These are phyloP conservation scores for Xylaria longipes DNA, from an alignment of 495 filamentous ascomycete genomes.

Conservation along the genomic window DNA sequence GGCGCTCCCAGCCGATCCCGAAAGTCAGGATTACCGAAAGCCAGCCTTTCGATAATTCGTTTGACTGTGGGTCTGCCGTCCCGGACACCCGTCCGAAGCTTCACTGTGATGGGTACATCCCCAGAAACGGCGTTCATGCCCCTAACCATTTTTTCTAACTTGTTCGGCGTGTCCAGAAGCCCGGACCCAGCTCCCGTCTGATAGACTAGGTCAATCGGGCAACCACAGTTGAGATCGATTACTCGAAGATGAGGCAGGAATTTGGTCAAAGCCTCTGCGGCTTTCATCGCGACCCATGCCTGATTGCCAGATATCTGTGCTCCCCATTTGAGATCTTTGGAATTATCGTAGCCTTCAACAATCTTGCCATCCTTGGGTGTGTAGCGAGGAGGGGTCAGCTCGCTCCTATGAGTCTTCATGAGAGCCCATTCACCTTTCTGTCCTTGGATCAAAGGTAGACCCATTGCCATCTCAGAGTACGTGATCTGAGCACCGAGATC, in stretches of 20 bases:
- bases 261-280: conserved; percentile 77
- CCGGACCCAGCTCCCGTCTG: conserved; percentile 89
- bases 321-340: conserved; percentile 84
- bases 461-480: conserved; percentile 98
- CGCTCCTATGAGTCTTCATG: conserved; percentile 85
- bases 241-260: conserved; percentile 82
- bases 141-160: conserved; percentile 87
- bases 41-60: conserved; percentile 81
- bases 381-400: conserved; percentile 70
- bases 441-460: conserved; percentile 88
- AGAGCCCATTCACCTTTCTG: conserved; percentile 92
- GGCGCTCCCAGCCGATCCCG: conserved; percentile 66
- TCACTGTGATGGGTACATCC: conserved; percentile 87
- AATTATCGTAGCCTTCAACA: conserved; percentile 77
- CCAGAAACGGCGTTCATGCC: conserved; percentile 94
- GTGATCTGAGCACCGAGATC: conserved; percentile 90
- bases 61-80: conserved; percentile 79
- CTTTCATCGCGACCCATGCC: conserved; percentile 83
- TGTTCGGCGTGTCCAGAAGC: conserved; percentile 81
- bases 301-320: conserved; percentile 91
- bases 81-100: conserved; percentile 90
- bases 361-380: conserved; percentile 51
- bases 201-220: conserved; percentile 92
- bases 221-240: conserved; percentile 95
- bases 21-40: conserved; percentile 75